Conservation (phyloP, 2,329 filamentous ascomycete species). For the Penicillium palitans region DNA sequence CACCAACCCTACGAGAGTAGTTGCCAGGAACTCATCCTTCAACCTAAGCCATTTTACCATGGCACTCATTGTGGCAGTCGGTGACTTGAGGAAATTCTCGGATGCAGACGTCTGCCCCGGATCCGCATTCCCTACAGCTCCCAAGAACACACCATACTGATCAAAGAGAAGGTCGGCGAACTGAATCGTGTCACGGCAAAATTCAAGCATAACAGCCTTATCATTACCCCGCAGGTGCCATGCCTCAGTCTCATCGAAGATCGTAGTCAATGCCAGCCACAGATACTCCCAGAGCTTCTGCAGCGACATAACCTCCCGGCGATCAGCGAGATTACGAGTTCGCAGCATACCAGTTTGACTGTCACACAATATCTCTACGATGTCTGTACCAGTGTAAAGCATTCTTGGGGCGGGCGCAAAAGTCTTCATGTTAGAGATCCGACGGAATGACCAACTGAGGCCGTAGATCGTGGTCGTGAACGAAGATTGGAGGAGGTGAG, state of each 20-base stretch:
- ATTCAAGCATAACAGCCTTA: slow-evolving; percentile 80
- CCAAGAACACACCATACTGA: slow-evolving; percentile 79
- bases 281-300: slow-evolving; percentile 79
- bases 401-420: slow-evolving; percentile 62
- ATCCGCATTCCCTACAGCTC: slow-evolving; percentile 58
- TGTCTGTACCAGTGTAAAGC: slow-evolving; percentile 62
- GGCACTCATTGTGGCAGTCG: slow-evolving; percentile 62
- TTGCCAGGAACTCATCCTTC: slow-evolving; percentile 81
- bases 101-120: slow-evolving; percentile 43
- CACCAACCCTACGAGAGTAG: slow-evolving; percentile 77
- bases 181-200: slow-evolving; percentile 93
- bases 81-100: slow-evolving; percentile 62
- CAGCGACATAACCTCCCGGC: slow-evolving; percentile 64
- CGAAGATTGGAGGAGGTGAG: slow-evolving; percentile 58
- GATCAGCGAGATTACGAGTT: slow-evolving; percentile 55
- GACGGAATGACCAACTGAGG: slow-evolving; percentile 57
- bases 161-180: slow-evolving; percentile 83
- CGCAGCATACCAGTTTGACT: slow-evolving; percentile 63
- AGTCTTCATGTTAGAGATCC: slow-evolving; percentile 56
- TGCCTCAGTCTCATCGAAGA: slow-evolving; percentile 77
- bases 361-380: slow-evolving; percentile 65
- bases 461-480: slow-evolving; percentile 59
- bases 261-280: slow-evolving; percentile 78
- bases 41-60: slow-evolving; percentile 88
- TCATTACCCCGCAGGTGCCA: slow-evolving; percentile 74